Conservation (phyloP, 2,329 filamentous ascomycete genomes). For the Clathrospora elynae region DNA sequence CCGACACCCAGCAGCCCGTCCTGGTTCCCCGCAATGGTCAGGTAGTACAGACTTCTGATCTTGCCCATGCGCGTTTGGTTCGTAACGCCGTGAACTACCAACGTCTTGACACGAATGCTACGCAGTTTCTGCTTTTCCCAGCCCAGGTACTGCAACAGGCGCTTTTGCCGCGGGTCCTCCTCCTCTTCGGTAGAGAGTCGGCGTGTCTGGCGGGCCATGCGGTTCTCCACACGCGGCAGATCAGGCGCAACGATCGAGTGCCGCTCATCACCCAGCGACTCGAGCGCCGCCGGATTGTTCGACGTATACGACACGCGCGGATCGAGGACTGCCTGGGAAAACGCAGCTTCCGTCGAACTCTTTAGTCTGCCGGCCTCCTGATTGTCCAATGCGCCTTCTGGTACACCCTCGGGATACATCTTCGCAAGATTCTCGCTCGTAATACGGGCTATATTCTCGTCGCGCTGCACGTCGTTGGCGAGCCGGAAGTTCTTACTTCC, state of each 20-base stretch:
- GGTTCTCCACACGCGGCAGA: conserved; percentile 53
- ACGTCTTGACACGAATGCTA: conserved; percentile 67
- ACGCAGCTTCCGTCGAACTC: conserved; percentile 38
- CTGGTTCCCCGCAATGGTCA: conserved; percentile 85
- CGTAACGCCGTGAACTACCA: conserved; percentile 75
- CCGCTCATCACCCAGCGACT: conserved; percentile 55
- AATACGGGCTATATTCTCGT: conserved; percentile 39
- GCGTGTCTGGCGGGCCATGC: conserved; percentile 44
- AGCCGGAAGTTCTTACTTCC: conserved; percentile 31
- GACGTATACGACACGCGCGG: conserved; percentile 54
- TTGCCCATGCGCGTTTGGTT: conserved; percentile 98
- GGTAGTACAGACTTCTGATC: conserved; percentile 73
- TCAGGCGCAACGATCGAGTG: conserved; percentile 55
- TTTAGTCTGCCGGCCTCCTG: conserved; percentile 27
- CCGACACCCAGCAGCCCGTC: conserved; percentile 87
- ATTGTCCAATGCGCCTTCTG: conserved; percentile 33
- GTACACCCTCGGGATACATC: conserved; percentile 44
- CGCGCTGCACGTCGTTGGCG: conserved; percentile 41
- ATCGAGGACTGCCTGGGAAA: conserved; percentile 46
- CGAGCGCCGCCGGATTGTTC: conserved; percentile 56
- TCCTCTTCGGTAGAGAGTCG: conserved; percentile 44
- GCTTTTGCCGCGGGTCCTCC: conserved; percentile 55
- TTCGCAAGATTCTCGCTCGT: conserved; percentile 45
- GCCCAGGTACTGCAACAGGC: conserved; percentile 63
- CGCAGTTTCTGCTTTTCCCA: conserved; percentile 56